Conservation (phyloP, 805 yeast species). For the Zygotorulaspora danielsina region DNA sequence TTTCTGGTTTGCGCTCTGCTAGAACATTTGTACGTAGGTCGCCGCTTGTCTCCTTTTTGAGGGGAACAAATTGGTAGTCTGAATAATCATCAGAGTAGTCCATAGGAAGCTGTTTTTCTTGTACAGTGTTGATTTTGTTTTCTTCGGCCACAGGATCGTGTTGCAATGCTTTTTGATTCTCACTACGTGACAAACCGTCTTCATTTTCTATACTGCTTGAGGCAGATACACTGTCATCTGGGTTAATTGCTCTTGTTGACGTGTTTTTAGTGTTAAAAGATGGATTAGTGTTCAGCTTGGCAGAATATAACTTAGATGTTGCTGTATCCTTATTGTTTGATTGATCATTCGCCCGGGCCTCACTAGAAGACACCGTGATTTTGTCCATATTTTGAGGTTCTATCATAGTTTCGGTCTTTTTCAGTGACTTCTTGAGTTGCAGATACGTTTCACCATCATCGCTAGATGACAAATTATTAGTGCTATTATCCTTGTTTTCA, state of each 20-base stretch:
- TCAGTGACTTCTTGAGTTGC: slow-evolving; percentile 20
- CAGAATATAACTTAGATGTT: slow-evolving; percentile 1
- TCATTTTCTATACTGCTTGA: neutral
- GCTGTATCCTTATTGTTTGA: neutral
- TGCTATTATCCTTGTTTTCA: slow-evolving; percentile 13
- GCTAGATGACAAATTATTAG: slow-evolving; percentile 10
- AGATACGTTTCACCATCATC: slow-evolving; percentile 24
- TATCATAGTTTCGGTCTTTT: slow-evolving; percentile 1
- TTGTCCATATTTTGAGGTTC: slow-evolving; percentile 4
- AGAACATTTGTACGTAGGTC: no score
- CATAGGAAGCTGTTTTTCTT: no score
- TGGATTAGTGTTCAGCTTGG: neutral
- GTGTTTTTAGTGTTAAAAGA: neutral
- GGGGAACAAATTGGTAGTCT: slow-evolving; percentile 19
- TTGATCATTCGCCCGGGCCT: slow-evolving; percentile 6
- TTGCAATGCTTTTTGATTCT: neutral
- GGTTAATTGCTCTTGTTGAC: neutral
- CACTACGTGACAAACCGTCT: neutral
- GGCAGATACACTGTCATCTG: neutral
- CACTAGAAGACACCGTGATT: slow-evolving; percentile 9
- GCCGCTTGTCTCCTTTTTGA: slow-evolving; percentile 3
- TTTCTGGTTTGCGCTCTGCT: neutral
- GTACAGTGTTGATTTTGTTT: neutral
- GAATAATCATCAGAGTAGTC: slow-evolving; percentile 7
- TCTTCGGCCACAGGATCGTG: neutral